Evolutionary conservation across 345 rosid genomes (phyloP), one percentile per base, ranked within the genome.

Genomic region (Arabidopsis thaliana): DNA sequence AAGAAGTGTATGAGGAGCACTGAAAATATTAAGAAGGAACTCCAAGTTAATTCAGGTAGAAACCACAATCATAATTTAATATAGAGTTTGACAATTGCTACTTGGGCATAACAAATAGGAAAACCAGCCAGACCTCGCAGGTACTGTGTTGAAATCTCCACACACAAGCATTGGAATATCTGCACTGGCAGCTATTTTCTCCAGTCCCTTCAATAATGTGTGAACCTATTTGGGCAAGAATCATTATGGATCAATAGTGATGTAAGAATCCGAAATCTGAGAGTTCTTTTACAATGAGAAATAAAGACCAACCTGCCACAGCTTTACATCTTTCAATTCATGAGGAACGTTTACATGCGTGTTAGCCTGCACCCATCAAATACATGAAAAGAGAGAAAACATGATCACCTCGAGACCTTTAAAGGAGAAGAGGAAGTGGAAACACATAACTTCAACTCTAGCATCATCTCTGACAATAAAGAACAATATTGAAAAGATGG

Each of bases 141-240:
- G 99, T 67, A 82, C 71, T 4, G 99, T 86, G 82, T 87, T 87
- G 81, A 95, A 95, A 83, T 95, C 99, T 33, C 99, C 99, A 86
- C 99, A 95, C 13, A 95, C 97, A 84, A 95, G 75, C 98, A 95
- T 95, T 30, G 99, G 99, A 82, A 95, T 95, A 82, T 95, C 96
- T 24, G 97, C 96, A 68, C 98, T 90, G 32, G 91, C 97, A 67
- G 98, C 99, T 56, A 93, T 92, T 81, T 95, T 95, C 78, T 95
- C 99, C 82, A 95, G 81, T 58, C 99, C 99, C 80, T 95, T 95
- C 79, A 95, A 79, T 37, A 95, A 94, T 7, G 99, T 92, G 67
- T 90, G 99, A 58, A 95, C 97, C 99, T 95, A 80, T 37, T 72
- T 67, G 59, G 62, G 38, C 77, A 66, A 58, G 10, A 59, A 52